Evolutionary conservation across 805 yeast genomes (phyloP), one percentile per base, ranked within the genome.

Genomic region (Cyberlindnera petersonii): DNA sequence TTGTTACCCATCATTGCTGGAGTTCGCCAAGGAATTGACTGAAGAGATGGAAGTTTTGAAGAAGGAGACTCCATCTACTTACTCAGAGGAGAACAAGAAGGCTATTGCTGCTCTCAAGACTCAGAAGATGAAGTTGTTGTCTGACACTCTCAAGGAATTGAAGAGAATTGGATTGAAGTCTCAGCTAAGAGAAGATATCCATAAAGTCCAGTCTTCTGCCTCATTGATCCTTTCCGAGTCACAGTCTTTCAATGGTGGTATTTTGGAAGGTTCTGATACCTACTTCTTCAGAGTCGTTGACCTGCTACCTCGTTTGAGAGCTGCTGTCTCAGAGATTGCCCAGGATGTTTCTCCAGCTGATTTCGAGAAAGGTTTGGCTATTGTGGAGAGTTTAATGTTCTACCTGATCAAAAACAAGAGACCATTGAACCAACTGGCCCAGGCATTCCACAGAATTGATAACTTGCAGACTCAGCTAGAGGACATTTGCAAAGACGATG

Each of bases 321-420:
- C 80, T 15, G 65, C 85, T 2, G 78, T 81, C 9, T 60, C 77
- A 2, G 67, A 68, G 11, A 75, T 79, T 11, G 73, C 79, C 8
- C 82, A 77, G 7, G 97, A 87, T 50, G 77, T 86, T 18, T 93
- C 96, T 4, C 72, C 71, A 11, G 65, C 74, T 2, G 94, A 84
- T 55, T 73, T 85, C 22, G 83, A 78, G 44, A 81, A 80, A 48
- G 94, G 88, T 26, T 65, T 87, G 51, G 87, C 88, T 8, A 78
- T 79, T 8, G 65, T 78, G 3, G 97, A 91, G 52, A 81, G 86
- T 56, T 56, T 86, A 35, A 58, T 88, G 4, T 74, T 71, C 41
- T 64, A 75, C 2, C 59, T 88, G 45, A 65, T 83, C 14, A 68
- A 74, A 3, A 64, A 70, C 18, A 71, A 86, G 48, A 60, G 64